These are phyloP conservation scores for Suillus subaureus DNA, from an alignment of 768 basidiomycete species.

Conservation along the genomic window DNA sequence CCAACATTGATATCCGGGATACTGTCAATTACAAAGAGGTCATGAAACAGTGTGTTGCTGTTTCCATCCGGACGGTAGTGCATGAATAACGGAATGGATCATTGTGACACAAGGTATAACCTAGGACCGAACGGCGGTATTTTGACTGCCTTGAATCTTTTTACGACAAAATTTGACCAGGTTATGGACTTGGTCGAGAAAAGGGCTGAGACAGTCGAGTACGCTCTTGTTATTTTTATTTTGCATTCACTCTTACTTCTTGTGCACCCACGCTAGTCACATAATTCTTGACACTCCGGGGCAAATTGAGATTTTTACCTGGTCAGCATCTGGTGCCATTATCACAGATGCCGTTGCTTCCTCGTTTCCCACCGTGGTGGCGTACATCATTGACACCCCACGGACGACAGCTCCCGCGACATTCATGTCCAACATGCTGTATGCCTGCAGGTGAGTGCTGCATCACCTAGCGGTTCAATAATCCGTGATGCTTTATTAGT, in stretches of 20 bases:
- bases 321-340: slow-evolving; percentile 98
- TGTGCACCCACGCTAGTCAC: slow-evolving; percentile 55
- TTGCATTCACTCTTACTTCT: background rate
- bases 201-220: slow-evolving; percentile 87
- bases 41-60: slow-evolving; percentile 93
- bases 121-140: slow-evolving; percentile 98
- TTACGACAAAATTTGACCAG: slow-evolving; percentile 99
- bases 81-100: slow-evolving; percentile 21
- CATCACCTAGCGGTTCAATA: slow-evolving; percentile 10
- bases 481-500: slow-evolving; percentile 39
- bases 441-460: slow-evolving; percentile 84
- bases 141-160: slow-evolving; percentile 93
- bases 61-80: slow-evolving; percentile 21
- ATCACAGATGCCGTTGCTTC: slow-evolving; percentile 97
- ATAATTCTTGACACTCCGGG: slow-evolving; percentile 97
- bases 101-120: slow-evolving; percentile 74
- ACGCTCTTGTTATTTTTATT: slow-evolving; percentile 32
- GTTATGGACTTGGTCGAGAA: slow-evolving; percentile 92
- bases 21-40: slow-evolving; percentile 97
- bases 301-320: slow-evolving; percentile 99
- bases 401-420: slow-evolving; percentile 93
- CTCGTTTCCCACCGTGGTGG: slow-evolving; percentile 90
- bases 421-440: slow-evolving; percentile 99
- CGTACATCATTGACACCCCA: slow-evolving; percentile 97
- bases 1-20: slow-evolving; percentile 98